A percentile compares a stretch with the other conserved stretches of the same genome.
Conservation (phyloP, 805 yeast genomes). For the Kodamaea jinghongensis region DNA sequence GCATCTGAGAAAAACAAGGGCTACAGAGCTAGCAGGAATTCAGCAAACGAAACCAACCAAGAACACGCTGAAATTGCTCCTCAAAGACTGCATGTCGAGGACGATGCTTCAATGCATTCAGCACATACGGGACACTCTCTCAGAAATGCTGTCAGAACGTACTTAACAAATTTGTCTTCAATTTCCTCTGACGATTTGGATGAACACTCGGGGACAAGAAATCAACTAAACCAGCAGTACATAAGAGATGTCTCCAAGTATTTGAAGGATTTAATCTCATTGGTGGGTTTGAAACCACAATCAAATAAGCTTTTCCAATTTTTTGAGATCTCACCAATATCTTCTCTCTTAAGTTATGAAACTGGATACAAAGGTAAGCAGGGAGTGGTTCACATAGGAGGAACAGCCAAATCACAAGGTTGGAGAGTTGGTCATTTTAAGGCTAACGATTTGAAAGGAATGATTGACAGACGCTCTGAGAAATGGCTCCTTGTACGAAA, state of each 20-base stretch:
- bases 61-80: conserved; percentile 13
- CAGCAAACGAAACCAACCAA: background rate
- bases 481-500: conserved; percentile 91
- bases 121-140: conserved; percentile 14
- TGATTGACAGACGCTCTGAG: conserved; percentile 86
- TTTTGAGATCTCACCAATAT: conserved; percentile 85
- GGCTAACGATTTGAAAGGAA: conserved; percentile 73
- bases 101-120: conserved; percentile 18
- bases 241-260: conserved; percentile 59
- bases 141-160: conserved; percentile 29
- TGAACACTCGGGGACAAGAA: conserved; percentile 26
- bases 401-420: conserved; percentile 85
- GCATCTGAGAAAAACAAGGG: background rate
- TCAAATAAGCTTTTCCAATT: conserved; percentile 81
- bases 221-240: conserved; percentile 35
- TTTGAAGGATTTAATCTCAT: conserved; percentile 56
- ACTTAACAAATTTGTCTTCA: conserved; percentile 25
- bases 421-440: conserved; percentile 93
- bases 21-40: background rate
- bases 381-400: conserved; percentile 76
- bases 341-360: conserved; percentile 80
- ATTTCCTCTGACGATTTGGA: conserved; percentile 15
- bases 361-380: conserved; percentile 82
- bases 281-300: conserved; percentile 70
- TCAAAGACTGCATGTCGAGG: conserved; percentile 12